These are phyloP conservation scores for Phoenix dactylifera DNA, from an alignment of 176 grass and related monocot genomes.

Conservation along the genomic window DNA sequence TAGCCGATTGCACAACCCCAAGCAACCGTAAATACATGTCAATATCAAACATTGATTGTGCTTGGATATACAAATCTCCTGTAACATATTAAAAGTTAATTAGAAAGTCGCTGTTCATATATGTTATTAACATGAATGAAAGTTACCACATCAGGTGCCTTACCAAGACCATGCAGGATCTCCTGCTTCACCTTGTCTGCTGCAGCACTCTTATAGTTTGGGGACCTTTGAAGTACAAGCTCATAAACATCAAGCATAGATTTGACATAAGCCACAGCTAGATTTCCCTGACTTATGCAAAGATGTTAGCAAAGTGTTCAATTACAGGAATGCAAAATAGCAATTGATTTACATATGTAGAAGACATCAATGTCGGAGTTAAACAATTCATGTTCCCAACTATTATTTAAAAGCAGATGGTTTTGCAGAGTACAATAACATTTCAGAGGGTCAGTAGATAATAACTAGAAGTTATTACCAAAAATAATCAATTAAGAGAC, in stretches of 20 bases:
- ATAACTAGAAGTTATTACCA: no score
- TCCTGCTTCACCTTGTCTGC: constrained; percentile 96
- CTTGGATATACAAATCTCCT: constrained; percentile 93
- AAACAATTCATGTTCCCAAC: no score
- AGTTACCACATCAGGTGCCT: constrained; percentile 14
- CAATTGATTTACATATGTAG: no score
- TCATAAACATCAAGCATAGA: constrained; percentile 96
- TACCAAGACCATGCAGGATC: constrained; percentile 92
- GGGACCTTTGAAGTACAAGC: constrained; percentile 86
- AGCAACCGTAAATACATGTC: constrained; percentile 93
- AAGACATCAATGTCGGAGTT: no score
- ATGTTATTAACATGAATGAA: constrained; percentile 15
- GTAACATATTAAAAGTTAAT: neutral
- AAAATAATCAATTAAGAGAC: no score
- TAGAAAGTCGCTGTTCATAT: neutral
- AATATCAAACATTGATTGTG: constrained; percentile 62
- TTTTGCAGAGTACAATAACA: no score
- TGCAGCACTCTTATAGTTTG: constrained; percentile 73
- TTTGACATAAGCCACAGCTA: constrained; percentile 68
- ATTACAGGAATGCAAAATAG: no score
- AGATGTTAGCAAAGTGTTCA: constrained; percentile 4
- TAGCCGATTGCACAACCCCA: constrained; percentile 63
- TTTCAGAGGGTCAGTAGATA: no score
- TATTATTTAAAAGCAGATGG: no score
- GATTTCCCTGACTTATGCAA: constrained; percentile 60